These are phyloP conservation scores for Aspergillus sp. DNA, from an alignment of 2,329 filamentous ascomycete species.

Conservation along the genomic window DNA sequence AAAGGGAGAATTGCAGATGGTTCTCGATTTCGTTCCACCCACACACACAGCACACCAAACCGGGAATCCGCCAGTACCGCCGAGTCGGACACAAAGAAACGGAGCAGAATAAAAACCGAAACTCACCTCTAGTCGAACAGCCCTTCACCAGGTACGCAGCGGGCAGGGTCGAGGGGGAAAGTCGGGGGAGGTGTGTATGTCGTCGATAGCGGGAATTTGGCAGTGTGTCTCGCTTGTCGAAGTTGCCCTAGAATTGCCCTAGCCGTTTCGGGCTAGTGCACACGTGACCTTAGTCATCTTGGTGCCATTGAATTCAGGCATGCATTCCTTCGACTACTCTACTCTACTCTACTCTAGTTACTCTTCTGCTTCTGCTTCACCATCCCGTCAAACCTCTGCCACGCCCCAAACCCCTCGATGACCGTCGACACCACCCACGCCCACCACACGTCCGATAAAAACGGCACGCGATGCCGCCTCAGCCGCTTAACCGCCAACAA, in stretches of 20 bases:
- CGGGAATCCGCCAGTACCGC: constrained; percentile 7
- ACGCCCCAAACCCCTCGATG: constrained; percentile 45
- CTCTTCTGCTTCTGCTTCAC: constrained; percentile 30
- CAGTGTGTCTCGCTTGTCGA: constrained; percentile 37
- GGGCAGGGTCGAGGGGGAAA: constrained; percentile 31
- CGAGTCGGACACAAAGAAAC: constrained; percentile 10
- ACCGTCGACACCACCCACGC: constrained; percentile 44
- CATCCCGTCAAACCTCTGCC: constrained; percentile 37
- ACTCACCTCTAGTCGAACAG: constrained; percentile 38
- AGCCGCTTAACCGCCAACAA: constrained; percentile 39
- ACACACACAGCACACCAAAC: neutral
- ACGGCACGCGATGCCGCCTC: constrained; percentile 43
- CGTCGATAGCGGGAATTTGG: constrained; percentile 34
- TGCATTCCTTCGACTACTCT: no score
- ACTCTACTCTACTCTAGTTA: no score
- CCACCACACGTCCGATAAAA: constrained; percentile 43
- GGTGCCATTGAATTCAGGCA: constrained; percentile 6
- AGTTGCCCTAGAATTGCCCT: constrained; percentile 33
- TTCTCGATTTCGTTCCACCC: neutral
- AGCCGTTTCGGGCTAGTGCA: constrained; percentile 16
- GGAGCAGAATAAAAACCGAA: constrained; percentile 10
- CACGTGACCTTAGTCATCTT: constrained; percentile 16
- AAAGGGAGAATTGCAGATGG: constrained; percentile 1
- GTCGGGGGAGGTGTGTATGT: constrained; percentile 33
- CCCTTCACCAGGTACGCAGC: constrained; percentile 38